Base-by-base conservation (phyloP, 345 rosid genomes). In the Erodium maritimum region DNA sequence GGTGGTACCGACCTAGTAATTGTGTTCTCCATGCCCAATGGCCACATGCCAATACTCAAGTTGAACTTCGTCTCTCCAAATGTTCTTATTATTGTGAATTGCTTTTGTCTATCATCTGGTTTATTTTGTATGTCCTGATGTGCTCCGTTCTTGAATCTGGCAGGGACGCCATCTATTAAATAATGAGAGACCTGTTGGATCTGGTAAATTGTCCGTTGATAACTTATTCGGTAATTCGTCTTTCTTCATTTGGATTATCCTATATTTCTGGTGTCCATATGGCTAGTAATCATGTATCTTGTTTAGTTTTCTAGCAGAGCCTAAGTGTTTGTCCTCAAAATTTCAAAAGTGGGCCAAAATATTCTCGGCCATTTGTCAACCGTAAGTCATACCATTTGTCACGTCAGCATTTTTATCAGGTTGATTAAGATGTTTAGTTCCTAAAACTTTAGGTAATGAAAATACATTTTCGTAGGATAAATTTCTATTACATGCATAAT, bases 151-250 rank as follows among this genome's bases (percentile, higher is more conserved):
- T 55, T 67, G 55, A 23, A n/a, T 58, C 37, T 72, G 61, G 56
- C 69, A 76, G 80, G 80, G 67, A 64, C 68, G 11, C 61, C 62
- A 65, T 63, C 70, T 52, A 34, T 48, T 63, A n/a, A 67, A 48
- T 61, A 59, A 24, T 55, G 77, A 67, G 52, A 62, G n/a, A 54
- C 25, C 59, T 50, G 24, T 21, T 17, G 21, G 60, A 55, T 33
- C 66, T 21, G 75, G 72, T 72, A 67, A 54, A 56, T 52, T 11
- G 11, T 42, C 14, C 3, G 48, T 42, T 42, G 13, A 42, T 42
- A 42, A 42, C 17, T 42, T 42, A 10, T 7, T 42, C 17, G 11
- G 0, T 12, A 42, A 42, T 9, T 10, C 17, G 12, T 12, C 48
- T 29, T 29, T 8, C 3, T 3, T 8, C 8, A 29, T 3, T 29